These are phyloP conservation scores for Pseudocercospora ulei DNA, from an alignment of 2,329 filamentous ascomycete species.

Conservation along the genomic window DNA sequence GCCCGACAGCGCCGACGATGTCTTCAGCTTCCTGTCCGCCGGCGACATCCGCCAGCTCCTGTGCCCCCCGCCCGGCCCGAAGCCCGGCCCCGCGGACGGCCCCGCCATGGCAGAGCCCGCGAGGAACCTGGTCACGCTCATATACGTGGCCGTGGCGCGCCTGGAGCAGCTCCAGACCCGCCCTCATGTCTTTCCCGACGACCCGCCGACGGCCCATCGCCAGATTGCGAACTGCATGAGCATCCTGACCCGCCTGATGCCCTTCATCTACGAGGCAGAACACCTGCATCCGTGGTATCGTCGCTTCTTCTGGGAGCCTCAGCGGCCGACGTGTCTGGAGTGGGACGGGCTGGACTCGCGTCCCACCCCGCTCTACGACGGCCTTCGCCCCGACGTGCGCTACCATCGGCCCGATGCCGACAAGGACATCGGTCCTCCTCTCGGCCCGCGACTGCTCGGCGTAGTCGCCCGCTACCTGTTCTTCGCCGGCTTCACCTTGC, in stretches of 20 bases:
- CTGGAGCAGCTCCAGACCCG: conserved; percentile 23
- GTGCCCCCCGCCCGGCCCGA: conserved; percentile 38
- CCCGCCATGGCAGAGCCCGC: conserved; percentile 20
- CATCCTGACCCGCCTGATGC: conserved; percentile 77
- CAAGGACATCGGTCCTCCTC: conserved; percentile 66
- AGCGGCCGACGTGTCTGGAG: conserved; percentile 23
- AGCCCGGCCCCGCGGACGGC: conserved; percentile 33
- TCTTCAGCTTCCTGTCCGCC: conserved; percentile 90
- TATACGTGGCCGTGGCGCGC: conserved; percentile 29
- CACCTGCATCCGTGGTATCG: conserved; percentile 77
- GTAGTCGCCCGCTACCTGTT: conserved; percentile 82
- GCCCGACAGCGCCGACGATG: conserved; percentile 87
- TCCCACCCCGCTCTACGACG: conserved; percentile 32
- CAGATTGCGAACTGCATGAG: conserved; percentile 94
- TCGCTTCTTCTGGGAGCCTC: conserved; percentile 70
- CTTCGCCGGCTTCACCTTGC: conserved; percentile 80
- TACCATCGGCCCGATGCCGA: conserved; percentile 39
- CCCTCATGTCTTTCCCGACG: conserved; percentile 34
- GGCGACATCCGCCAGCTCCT: conserved; percentile 37
- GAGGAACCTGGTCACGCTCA: conserved; percentile 32
- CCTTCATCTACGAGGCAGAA: conserved; percentile 86
- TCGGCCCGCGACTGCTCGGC: conserved; percentile 88
- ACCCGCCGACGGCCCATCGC: conserved; percentile 69
- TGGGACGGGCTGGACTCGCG: conserved; percentile 27
- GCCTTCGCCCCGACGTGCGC: conserved; percentile 42